Evolutionary conservation across 305 asterid genomes (phyloP), one percentile per base, ranked within the genome.

Genomic region (Petunia hybrid): DNA sequence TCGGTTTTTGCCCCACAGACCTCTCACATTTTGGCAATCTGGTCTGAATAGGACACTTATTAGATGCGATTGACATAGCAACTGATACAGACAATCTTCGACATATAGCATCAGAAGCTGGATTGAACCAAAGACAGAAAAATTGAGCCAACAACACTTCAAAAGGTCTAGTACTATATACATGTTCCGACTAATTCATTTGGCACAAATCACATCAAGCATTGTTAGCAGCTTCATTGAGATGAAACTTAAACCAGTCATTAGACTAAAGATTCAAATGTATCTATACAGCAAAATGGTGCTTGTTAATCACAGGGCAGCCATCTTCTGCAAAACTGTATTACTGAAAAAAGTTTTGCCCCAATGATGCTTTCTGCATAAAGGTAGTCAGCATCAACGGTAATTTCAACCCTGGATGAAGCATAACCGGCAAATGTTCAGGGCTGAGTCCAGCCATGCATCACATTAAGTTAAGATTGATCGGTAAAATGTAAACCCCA

Each of bases 201-300:
- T 14, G 51, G 1, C 38, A 74, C 35, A 55, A 22, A 38, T 1
- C 38, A 36, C 65, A 38, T 74, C 79, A 53, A 74, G 48, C n/a
- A 38, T 2, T 55, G 38, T 14, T 38, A 38, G 63, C 31, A 51
- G 61, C n/a, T 14, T 53, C 79, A 53, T 35, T 14, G 6, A 46
- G 64, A 43, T 53, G 8, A 39, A 74, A 74, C 62, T 73, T 57
- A 78, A 85, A 74, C 69, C 79, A 71, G 78, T 78, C 85, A 77
- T 80, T 81, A 80, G 14, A 31, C 79, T 53, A 74, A 74, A 14
- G 65, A 76, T 48, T 80, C 76, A 80, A 36, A 51, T 13, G 82
- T 82, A 83, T 84, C 93, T 91, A 76, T 90, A 89, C 93, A 89
- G 74, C 78, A 48, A 65, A 76, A 77, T 41, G 89, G 84, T 64